Base-by-base conservation (phyloP, 495 filamentous ascomycete genomes). In the Aspergillus kassunensis region DNA sequence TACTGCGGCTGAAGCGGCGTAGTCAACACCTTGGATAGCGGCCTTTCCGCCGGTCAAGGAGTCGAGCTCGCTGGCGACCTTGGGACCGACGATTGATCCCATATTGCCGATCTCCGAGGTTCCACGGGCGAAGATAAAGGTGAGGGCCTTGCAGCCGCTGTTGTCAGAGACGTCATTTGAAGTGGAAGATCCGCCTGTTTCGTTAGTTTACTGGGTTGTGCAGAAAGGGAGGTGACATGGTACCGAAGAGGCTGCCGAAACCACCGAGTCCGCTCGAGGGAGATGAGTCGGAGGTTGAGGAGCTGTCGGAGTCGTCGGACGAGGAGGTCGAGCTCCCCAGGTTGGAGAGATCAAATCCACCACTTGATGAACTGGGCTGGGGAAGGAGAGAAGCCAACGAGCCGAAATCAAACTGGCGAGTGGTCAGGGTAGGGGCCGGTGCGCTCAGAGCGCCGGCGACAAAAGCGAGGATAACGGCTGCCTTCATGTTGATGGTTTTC, bases 51-150 rank as follows among this genome's bases (percentile, higher is more conserved):
- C 54, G 3, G 71, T 63, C 31, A 70, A 56, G 0, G 62, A 56
- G 31, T 63, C 54, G 45, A 86, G 54, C 11, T 75, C 66, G 1
- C 72, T 64, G 21, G 78, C 77, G 54, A 86, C 78, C 1, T 72
- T 67, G 7, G 81, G 81, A 2, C 80, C 80, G 39, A 72, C 73
- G n/a, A 82, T 55, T n/a, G 69, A 69, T 6, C 82, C 81, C 31
- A 84, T 77, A 59, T 82, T 80, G 12, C 79, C 80, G 8, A 71
- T 52, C 58, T 83, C 81, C 27, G 58, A 66, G 9, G 77, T 84
- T 8, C 82, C 81, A 29, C 82, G 75, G 9, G 81, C 81, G 49
- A 80, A 84, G 53, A 85, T 77, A 45, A 84, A 69, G 19, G 80
- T 81, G 41, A 82, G 57, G 16, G 64, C 53, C 35, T 70, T 65